These are phyloP conservation scores for Microthlaspi erraticum DNA, from an alignment of 345 rosid genomes.

Conservation along the genomic window DNA sequence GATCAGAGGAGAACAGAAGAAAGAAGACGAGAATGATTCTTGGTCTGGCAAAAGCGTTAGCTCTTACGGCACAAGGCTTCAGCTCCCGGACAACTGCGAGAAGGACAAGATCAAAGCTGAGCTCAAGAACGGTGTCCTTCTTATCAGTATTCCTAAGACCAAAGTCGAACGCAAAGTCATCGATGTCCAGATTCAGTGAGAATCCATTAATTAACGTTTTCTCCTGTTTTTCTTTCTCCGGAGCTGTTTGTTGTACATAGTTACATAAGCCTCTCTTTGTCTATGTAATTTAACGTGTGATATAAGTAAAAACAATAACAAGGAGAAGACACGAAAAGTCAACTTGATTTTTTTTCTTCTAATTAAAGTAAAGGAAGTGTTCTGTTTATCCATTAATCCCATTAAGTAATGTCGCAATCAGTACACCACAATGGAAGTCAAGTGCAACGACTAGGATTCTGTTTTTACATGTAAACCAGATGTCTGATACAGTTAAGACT, in stretches of 20 bases:
- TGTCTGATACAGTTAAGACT: neutral
- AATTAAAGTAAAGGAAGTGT: neutral
- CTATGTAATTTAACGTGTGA: neutral
- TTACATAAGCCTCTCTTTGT: neutral
- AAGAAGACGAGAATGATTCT: conserved; percentile 54
- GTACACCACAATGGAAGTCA: conserved; percentile 13
- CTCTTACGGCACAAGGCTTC: conserved; percentile 63
- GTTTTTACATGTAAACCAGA: neutral
- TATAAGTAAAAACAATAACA: conserved; percentile 2
- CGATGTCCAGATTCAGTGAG: conserved; percentile 52
- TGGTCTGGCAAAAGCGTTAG: conserved; percentile 56
- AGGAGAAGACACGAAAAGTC: neutral
- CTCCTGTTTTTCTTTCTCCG: neutral
- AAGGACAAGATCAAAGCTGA: conserved; percentile 72
- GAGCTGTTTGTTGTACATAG: conserved; percentile 8
- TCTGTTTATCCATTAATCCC: neutral
- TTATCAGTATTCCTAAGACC: conserved; percentile 63
- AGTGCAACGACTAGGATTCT: neutral
- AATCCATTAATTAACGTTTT: neutral
- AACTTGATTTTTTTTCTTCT: too few relatives aligned
- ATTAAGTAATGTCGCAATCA: neutral
- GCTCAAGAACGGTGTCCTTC: conserved; percentile 76
- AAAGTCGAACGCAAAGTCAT: conserved; percentile 63
- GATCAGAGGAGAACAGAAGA: conserved; percentile 67
- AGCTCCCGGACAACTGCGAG: conserved; percentile 60